phyloP scores from a whole-genome alignment of 2,329 filamentous ascomycete species.

The Fusarium sp. region DNA sequence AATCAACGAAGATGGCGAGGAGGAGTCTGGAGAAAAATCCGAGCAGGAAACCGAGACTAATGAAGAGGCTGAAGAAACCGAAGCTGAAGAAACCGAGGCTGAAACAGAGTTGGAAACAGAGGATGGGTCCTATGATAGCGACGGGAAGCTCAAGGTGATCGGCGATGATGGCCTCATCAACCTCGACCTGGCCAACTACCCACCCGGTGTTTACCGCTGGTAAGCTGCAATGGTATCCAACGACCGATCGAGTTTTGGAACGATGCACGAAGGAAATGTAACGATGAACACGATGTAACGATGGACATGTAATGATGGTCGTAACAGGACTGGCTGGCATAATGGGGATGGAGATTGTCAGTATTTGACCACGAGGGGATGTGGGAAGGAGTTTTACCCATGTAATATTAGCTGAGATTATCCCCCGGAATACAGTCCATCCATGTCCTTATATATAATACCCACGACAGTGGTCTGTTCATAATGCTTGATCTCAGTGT shows the following conservation, averaged over 20 bases:
- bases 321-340: background rate
- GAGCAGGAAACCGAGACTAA: background rate
- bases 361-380: background rate
- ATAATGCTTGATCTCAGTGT: too few species aligned
- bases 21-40: background rate
- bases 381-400: background rate
- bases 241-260: background rate
- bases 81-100: background rate
- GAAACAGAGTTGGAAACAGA: too few species aligned
- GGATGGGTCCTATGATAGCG: background rate
- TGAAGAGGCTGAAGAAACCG: background rate
- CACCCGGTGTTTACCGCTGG: background rate
- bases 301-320: background rate
- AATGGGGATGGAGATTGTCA: background rate
- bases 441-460: background rate
- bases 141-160: background rate
- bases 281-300: background rate
- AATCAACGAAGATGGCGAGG: background rate
- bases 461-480: too few species aligned
- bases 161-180: background rate
- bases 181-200: conserved; percentile 1
- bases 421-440: background rate
- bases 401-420: background rate
- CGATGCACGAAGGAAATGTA: background rate
- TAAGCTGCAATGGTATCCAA: background rate